Percentiles rank a stretch among this genome's conserved stretches.
Evolutionary conservation across 2,329 filamentous ascomycete species (phyloP).

Genomic region (Pleoardoris graminearum): DNA sequence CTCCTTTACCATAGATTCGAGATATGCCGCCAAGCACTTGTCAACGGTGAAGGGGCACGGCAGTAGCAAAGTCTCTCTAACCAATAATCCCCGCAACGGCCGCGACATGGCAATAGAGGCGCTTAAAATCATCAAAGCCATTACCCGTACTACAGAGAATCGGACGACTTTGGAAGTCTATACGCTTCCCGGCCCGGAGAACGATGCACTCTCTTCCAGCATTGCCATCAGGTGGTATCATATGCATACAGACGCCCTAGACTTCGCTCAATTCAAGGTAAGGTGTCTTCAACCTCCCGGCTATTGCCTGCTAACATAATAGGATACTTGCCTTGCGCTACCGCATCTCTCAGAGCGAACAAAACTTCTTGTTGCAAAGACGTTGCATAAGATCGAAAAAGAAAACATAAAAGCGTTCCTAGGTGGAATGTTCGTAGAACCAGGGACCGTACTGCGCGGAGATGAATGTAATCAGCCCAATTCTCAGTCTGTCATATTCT

Average conservation of each 20-base stretch:
- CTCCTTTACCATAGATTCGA: conserved; percentile 24
- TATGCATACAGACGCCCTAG: conserved; percentile 23
- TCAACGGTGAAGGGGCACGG: background rate
- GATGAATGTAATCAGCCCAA: conserved; percentile 27
- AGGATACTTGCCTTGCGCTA: conserved; percentile 27
- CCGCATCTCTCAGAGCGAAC: conserved; percentile 22
- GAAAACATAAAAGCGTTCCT: conserved; percentile 30
- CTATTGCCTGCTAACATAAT: background rate
- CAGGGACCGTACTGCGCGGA: conserved; percentile 36
- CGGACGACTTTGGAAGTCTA: conserved; percentile 26
- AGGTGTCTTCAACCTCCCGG: background rate
- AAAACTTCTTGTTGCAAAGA: conserved; percentile 18
- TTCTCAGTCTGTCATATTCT: conserved; percentile 33
- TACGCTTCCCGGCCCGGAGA: conserved; percentile 28
- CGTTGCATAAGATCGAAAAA: conserved; percentile 28
- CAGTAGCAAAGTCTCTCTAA: background rate
- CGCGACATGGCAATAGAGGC: conserved; percentile 23
- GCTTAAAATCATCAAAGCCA: conserved; percentile 30
- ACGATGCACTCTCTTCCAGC: conserved; percentile 4
- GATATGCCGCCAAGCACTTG: background rate
- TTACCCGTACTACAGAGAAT: conserved; percentile 17
- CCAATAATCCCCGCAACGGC: background rate
- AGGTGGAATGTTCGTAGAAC: conserved; percentile 39
- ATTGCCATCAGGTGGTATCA: conserved; percentile 34
- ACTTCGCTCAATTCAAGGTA: conserved; percentile 32